Percentiles rank a stretch among this genome's conserved stretches.
Conservation (phyloP, 371 early-diverging fungal species). For the Entomophthora muscae region DNA sequence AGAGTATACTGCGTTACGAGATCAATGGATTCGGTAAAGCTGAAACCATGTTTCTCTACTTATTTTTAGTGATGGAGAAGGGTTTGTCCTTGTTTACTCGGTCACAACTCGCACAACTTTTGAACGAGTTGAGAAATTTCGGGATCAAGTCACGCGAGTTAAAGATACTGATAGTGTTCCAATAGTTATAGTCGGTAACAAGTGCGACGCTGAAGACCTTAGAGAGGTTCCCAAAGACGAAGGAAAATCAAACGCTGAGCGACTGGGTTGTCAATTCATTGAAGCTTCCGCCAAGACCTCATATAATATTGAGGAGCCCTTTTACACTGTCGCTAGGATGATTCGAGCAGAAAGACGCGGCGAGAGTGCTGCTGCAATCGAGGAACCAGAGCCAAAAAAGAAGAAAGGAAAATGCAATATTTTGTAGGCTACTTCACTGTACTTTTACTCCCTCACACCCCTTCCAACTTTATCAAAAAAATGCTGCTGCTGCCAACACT, state of each 20-base stretch:
- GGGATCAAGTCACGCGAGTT: constrained; percentile 40
- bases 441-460: no score
- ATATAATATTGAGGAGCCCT: constrained; percentile 53
- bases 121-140: constrained; percentile 36
- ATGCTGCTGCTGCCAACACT: no score
- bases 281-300: constrained; percentile 76
- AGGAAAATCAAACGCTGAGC: constrained; percentile 49
- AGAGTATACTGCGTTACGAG: constrained; percentile 38
- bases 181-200: constrained; percentile 36
- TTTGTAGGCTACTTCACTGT: no score
- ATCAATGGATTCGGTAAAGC: constrained; percentile 53
- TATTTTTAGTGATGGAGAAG: constrained; percentile 55
- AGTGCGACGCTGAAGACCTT: constrained; percentile 27
- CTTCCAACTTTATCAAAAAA: no score
- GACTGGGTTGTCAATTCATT: constrained; percentile 47
- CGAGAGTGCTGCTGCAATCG: neutral
- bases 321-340: constrained; percentile 34
- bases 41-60: neutral
- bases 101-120: constrained; percentile 56
- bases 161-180: constrained; percentile 44
- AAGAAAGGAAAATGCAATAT: neutral
- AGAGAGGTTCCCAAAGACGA: constrained; percentile 29
- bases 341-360: constrained; percentile 21
- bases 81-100: constrained; percentile 73
- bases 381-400: neutral